Evolutionary conservation across 1,284 basidiomycete species (phyloP).

Genomic region (Leccinum pachyderme): DNA sequence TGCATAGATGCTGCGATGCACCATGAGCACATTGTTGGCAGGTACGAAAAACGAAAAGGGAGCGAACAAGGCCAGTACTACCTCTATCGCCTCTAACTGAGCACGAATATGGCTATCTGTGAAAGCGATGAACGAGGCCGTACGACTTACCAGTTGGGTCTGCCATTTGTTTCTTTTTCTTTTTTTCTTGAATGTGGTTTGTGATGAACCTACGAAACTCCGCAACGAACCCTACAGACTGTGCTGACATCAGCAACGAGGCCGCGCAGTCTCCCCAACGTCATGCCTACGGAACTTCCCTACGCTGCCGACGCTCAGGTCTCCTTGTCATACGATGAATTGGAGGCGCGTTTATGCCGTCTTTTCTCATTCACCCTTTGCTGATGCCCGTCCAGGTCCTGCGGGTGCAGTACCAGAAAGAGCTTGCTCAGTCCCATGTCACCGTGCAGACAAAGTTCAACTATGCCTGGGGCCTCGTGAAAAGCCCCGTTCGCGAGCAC

Average conservation of each 20-base stretch:
- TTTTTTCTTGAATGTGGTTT: slow-evolving; percentile 23
- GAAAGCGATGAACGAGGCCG: slow-evolving; percentile 18
- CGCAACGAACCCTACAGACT: slow-evolving; percentile 1
- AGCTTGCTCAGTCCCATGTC: slow-evolving; percentile 80
- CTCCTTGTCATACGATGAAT: slow-evolving; percentile 85
- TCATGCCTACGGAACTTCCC: slow-evolving; percentile 83
- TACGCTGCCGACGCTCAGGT: slow-evolving; percentile 95
- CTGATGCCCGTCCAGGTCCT: slow-evolving; percentile 59
- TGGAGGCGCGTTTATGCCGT: slow-evolving; percentile 57
- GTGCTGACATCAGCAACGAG: slow-evolving; percentile 30
- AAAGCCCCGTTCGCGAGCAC: slow-evolving; percentile 78
- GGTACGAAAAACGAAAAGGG: slow-evolving; percentile 21
- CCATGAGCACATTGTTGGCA: slow-evolving; percentile 53
- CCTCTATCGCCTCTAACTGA: slow-evolving; percentile 35
- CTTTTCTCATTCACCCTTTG: background rate
- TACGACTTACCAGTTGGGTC: slow-evolving; percentile 35
- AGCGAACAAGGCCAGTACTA: slow-evolving; percentile 34
- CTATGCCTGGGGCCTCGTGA: slow-evolving; percentile 94
- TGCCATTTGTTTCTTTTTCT: slow-evolving; percentile 40
- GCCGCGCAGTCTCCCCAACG: slow-evolving; percentile 15
- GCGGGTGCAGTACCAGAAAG: slow-evolving; percentile 84
- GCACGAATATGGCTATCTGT: slow-evolving; percentile 33
- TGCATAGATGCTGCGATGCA: slow-evolving; percentile 54
- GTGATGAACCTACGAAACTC: slow-evolving; percentile 26
- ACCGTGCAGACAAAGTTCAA: slow-evolving; percentile 98